Percentiles rank a stretch among this genome's conserved stretches.
These are phyloP conservation scores for Coniferiporia weirii DNA, from an alignment of 1,284 basidiomycete genomes.

Conservation along the genomic window DNA sequence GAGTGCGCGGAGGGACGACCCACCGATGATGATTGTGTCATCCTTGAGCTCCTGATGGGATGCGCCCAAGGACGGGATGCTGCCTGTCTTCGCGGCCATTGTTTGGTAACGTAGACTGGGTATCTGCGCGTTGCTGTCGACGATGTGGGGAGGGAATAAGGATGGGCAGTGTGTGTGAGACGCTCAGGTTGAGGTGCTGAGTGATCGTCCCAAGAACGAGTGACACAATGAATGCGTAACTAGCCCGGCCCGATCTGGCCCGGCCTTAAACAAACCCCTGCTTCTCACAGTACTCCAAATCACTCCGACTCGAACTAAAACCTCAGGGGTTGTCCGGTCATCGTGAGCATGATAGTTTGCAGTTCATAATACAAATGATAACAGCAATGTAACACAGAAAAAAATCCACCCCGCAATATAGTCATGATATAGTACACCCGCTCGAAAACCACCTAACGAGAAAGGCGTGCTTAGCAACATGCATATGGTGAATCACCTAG, in stretches of 20 bases:
- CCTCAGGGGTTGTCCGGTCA: not conserved
- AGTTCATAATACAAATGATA: constrained; percentile 8
- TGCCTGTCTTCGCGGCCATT: constrained; percentile 41
- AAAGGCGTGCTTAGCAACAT: constrained; percentile 11
- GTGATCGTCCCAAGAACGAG: constrained; percentile 6
- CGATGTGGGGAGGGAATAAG: not conserved
- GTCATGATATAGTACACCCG: constrained; percentile 36
- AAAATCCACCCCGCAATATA: constrained; percentile 15
- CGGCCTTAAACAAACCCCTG: not conserved
- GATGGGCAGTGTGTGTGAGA: constrained; percentile 14
- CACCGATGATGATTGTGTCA: constrained; percentile 85
- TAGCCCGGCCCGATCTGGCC: not conserved
- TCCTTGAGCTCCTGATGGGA: constrained; percentile 69
- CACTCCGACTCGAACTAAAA: no score
- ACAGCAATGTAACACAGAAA: constrained; percentile 6
- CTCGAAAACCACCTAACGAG: constrained; percentile 44
- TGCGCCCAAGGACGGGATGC: constrained; percentile 84
- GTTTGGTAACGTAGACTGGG: not conserved
- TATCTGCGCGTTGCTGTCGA: not conserved
- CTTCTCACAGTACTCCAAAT: no score
- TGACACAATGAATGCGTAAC: not conserved
- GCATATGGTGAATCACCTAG: not conserved
- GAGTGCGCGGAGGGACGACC: constrained; percentile 27
- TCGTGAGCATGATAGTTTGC: not conserved
- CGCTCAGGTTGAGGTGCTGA: constrained; percentile 7